Percentiles rank a stretch among this genome's conserved stretches.
phyloP scores from a whole-genome alignment of 805 yeast species.

The Myxozyma neotropica region DNA sequence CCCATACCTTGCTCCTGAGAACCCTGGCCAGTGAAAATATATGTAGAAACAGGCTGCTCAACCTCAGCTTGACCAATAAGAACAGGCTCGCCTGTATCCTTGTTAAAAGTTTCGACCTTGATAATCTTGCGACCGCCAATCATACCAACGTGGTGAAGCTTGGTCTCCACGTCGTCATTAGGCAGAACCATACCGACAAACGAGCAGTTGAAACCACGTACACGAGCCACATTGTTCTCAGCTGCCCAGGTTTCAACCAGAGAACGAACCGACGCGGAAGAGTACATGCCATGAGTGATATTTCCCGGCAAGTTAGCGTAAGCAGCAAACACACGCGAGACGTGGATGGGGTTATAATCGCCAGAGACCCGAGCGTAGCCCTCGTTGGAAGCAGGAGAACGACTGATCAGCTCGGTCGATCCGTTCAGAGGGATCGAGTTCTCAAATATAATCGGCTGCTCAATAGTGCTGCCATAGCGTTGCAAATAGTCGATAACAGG shows the following conservation, averaged over 20 bases:
- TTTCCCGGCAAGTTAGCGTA: slow-evolving; percentile 96
- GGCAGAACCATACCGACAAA: slow-evolving; percentile 98
- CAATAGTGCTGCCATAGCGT: slow-evolving; percentile 90
- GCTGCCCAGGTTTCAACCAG: slow-evolving; percentile 99
- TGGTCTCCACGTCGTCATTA: slow-evolving; percentile 82
- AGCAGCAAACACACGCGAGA: slow-evolving; percentile 88
- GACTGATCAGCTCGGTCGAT: slow-evolving; percentile 45
- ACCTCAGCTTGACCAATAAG: slow-evolving; percentile 96
- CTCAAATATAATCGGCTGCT: slow-evolving; percentile 90
- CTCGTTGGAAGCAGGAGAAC: slow-evolving; percentile 93
- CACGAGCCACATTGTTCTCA: slow-evolving; percentile 92
- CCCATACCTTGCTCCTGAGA: slow-evolving; percentile 99
- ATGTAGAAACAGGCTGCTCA: slow-evolving; percentile 96
- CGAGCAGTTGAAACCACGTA: slow-evolving; percentile 86
- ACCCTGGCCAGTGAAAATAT: slow-evolving; percentile 99
- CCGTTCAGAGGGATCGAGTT: slow-evolving; percentile 81
- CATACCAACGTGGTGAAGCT: slow-evolving; percentile 96
- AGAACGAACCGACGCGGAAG: slow-evolving; percentile 92
- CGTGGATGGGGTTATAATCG: slow-evolving; percentile 98
- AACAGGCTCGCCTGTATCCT: slow-evolving; percentile 75
- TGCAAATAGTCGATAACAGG: slow-evolving; percentile 93
- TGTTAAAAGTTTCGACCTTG: slow-evolving; percentile 85
- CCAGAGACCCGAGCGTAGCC: slow-evolving; percentile 97
- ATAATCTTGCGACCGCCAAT: slow-evolving; percentile 97
- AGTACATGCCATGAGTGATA: slow-evolving; percentile 98